Evolutionary conservation across 345 rosid species (phyloP), one percentile per base, ranked within the genome.

Genomic region (Lenwebbia sp.): DNA sequence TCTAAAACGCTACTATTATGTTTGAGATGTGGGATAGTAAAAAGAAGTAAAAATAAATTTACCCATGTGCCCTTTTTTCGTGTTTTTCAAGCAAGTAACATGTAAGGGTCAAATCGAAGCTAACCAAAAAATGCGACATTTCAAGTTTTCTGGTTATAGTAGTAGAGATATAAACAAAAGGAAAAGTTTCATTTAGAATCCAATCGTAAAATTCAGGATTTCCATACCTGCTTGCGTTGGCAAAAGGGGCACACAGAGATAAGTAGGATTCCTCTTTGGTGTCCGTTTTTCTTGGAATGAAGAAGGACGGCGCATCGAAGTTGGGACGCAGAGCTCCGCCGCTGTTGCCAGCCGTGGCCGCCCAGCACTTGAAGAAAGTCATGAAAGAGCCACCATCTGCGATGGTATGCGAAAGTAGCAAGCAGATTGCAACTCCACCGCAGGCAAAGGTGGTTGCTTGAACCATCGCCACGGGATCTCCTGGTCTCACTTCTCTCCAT

Each of bases 311-410:
- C 3, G 65, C 60, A 5, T 58, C 47, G 15, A 84, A 84, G 28
- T 13, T 56, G 21, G 76, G 85, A 25, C 0, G 26, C 3, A 54
- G 51, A 23, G n/a, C 3, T 21, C 30, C 84, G 5, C 57, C 25
- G 5, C 13, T 51, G 37, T 58, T 76, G n/a, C 50, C 0, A 14
- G 76, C 86, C 8, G 19, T 44, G 21, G 84, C 55, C 2, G 87
- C 84, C 89, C 87, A 88, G 25, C 49, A 54, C 55, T 85, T 86
- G 82, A 85, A 26, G 82, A 85, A 88, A 25, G 52, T 13, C 40
- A 50, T 5, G 7, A 86, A 21, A 22, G 86, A 47, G 54, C 23
- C 23, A 13, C 62, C 37, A n/a, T 88, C 89, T 1, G 33, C n/a
- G 11, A 83, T 11, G 4, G 44, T 22, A 55, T 56, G 84, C 40